Conservation (phyloP, 768 basidiomycete species). For the Tricholoma matsutake region DNA sequence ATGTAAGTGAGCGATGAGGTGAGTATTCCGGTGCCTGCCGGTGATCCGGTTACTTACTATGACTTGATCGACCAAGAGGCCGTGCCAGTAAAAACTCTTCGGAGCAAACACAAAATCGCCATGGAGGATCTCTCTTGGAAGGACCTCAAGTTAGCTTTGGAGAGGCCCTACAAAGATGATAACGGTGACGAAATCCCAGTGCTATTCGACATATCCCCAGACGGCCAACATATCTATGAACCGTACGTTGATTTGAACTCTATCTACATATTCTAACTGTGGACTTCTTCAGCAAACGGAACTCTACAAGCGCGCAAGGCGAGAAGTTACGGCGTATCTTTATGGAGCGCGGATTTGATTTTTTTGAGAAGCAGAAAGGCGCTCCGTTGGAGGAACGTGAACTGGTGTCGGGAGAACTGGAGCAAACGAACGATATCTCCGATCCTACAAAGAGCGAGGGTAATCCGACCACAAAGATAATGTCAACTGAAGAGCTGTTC, state of each 20-base stretch:
- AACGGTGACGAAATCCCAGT: conserved; percentile 57
- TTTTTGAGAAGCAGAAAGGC: conserved; percentile 49
- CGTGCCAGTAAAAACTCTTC: too few species aligned
- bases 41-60: conserved; percentile 1
- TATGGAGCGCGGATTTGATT: conserved; percentile 68
- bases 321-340: conserved; percentile 69
- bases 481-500: conserved; percentile 71
- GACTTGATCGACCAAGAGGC: conserved; percentile 2
- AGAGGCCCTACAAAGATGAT: conserved; percentile 81
- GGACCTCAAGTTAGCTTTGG: conserved; percentile 63
- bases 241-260: conserved; percentile 45
- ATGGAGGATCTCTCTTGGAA: conserved; percentile 6
- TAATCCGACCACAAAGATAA: conserved; percentile 37
- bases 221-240: conserved; percentile 69
- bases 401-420: conserved; percentile 12
- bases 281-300: conserved; percentile 43
- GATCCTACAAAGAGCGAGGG: conserved; percentile 23
- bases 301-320: conserved; percentile 56
- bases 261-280: conserved; percentile 11
- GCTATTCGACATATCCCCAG: conserved; percentile 65
- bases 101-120: too few species aligned
- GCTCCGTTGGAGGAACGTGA: conserved; percentile 6
- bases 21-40: background rate
- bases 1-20: background rate
- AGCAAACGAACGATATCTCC: conserved; percentile 23